Evolutionary conservation across 129 eudicot species (phyloP).

Genomic region (Centaurea solstitialis): DNA sequence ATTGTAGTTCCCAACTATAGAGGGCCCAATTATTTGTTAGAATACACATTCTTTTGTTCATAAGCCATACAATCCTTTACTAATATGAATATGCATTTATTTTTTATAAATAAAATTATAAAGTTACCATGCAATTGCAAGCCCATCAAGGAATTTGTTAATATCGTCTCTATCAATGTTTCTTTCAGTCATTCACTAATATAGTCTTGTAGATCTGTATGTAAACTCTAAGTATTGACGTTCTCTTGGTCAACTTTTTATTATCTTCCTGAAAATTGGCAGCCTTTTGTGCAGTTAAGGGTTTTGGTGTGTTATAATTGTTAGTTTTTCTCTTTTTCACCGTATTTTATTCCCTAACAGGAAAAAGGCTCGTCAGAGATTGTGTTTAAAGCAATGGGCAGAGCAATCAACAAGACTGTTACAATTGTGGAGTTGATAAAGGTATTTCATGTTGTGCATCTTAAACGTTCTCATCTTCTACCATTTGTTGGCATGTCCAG

Average conservation of each 20-base stretch:
- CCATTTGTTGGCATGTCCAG: neutral
- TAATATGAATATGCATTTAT: neutral
- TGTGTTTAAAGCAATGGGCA: conserved; percentile 96
- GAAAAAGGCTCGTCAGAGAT: conserved; percentile 78
- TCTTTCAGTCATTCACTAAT: neutral
- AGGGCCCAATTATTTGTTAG: neutral
- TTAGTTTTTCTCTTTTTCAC: neutral
- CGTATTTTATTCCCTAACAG: conserved; percentile 31
- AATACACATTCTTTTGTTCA: neutral
- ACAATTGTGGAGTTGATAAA: conserved; percentile 91
- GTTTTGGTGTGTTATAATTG: neutral
- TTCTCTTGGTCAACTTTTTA: neutral
- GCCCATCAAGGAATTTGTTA: neutral
- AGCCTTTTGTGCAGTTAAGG: neutral
- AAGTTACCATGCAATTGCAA: neutral
- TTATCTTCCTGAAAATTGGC: neutral
- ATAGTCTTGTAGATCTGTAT: too few species aligned
- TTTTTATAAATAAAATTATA: too few species aligned
- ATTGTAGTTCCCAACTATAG: neutral
- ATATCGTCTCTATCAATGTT: neutral
- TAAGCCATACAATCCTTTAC: neutral
- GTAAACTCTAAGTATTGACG: neutral
- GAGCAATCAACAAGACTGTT: conserved; percentile 90
- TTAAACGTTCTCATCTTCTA: neutral
- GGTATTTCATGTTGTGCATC: conserved; percentile 36